phyloP scores from a whole-genome alignment of 768 basidiomycete genomes.

The Rickenella mellea region DNA sequence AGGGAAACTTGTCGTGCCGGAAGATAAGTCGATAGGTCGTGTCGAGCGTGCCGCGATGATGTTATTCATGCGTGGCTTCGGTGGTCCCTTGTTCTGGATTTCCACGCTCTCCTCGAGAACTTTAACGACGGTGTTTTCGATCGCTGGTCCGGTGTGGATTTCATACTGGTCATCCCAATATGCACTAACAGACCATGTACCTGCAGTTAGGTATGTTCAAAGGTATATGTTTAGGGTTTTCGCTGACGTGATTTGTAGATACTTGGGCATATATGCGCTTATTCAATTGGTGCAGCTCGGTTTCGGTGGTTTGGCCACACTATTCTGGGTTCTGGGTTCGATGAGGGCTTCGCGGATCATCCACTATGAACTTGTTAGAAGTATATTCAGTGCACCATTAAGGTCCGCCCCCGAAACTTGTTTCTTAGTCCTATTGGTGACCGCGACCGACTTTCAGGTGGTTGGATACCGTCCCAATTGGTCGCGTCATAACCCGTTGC shows the following conservation, averaged over 20 bases:
- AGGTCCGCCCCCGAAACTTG: slow-evolving; percentile 35
- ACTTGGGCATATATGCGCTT: no score
- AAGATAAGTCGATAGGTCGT: slow-evolving; percentile 13
- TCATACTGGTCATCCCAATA: neutral
- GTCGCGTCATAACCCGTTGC: slow-evolving; percentile 54
- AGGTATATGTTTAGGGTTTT: no score
- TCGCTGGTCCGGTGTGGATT: slow-evolving; percentile 2
- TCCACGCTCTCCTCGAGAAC: slow-evolving; percentile 19
- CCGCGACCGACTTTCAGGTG: slow-evolving; percentile 31
- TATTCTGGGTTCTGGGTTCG: slow-evolving; percentile 35
- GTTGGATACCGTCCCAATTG: slow-evolving; percentile 39
- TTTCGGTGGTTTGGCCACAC: no score
- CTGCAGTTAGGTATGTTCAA: no score
- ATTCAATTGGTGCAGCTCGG: slow-evolving; percentile 47
- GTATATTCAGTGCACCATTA: neutral
- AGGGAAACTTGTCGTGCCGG: slow-evolving; percentile 14
- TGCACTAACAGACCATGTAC: no score
- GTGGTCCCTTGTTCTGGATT: slow-evolving; percentile 8
- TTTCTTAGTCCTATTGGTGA: neutral
- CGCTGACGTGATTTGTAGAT: no score
- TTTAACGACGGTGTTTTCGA: slow-evolving; percentile 16
- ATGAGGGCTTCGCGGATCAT: slow-evolving; percentile 21
- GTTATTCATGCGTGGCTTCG: neutral
- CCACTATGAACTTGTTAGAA: neutral
- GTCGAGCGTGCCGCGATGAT: neutral